Evolutionary conservation across 2,329 filamentous ascomycete genomes (phyloP).

Genomic region (Penicillium sclerotigenum): DNA sequence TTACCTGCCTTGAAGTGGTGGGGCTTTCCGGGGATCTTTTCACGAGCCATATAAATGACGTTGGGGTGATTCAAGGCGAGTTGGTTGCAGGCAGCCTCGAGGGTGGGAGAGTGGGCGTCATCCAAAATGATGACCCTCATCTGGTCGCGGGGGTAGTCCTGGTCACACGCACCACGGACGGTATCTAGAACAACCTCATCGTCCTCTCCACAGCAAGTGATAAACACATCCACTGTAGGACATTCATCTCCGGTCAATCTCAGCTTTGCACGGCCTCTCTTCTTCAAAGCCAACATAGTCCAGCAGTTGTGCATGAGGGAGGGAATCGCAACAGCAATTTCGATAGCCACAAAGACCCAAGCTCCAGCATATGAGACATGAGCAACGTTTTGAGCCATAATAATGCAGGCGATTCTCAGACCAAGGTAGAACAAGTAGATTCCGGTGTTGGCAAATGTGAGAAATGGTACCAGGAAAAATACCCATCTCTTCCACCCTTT

Average conservation of each 20-base stretch:
- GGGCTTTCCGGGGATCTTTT: slow-evolving; percentile 39
- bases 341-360: slow-evolving; percentile 58
- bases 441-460: slow-evolving; percentile 35
- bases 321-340: slow-evolving; percentile 53
- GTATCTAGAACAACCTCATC: slow-evolving; percentile 44
- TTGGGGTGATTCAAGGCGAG: slow-evolving; percentile 38
- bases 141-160: slow-evolving; percentile 42
- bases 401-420: slow-evolving; percentile 52
- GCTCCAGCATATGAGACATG: slow-evolving; percentile 48
- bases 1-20: slow-evolving; percentile 64
- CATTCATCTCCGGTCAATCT: slow-evolving; percentile 40
- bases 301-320: slow-evolving; percentile 57
- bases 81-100: slow-evolving; percentile 37
- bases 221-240: slow-evolving; percentile 44
- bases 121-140: slow-evolving; percentile 42
- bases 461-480: slow-evolving; percentile 34
- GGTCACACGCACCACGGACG: slow-evolving; percentile 35
- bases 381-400: slow-evolving; percentile 49
- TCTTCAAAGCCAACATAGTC: slow-evolving; percentile 58
- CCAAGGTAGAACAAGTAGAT: slow-evolving; percentile 49
- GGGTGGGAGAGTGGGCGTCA: slow-evolving; percentile 35
- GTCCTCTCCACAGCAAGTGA: slow-evolving; percentile 47
- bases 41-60: slow-evolving; percentile 43
- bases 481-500: slow-evolving; percentile 38
- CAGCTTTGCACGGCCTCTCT: slow-evolving; percentile 53